Evolutionary conservation across 2,329 filamentous ascomycete species (phyloP).

Genomic region (Colletotrichum limetticola): DNA sequence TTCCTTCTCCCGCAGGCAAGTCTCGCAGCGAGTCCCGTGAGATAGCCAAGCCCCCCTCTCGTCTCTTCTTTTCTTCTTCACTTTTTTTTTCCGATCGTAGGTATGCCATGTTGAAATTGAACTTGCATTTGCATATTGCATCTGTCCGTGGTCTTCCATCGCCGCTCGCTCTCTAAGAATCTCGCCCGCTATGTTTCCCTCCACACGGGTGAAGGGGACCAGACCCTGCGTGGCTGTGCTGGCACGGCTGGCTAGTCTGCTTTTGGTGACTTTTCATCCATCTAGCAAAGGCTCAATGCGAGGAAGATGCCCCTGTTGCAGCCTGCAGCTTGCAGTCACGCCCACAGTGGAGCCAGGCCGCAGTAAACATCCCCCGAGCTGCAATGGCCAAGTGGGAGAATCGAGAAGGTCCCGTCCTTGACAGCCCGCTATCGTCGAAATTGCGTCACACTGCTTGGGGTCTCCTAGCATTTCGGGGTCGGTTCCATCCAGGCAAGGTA

Average conservation of each 20-base stretch:
- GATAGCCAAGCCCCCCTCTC: conserved; percentile 7
- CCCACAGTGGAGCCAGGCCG: conserved; percentile 10
- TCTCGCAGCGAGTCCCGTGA: conserved; percentile 28
- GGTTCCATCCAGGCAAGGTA: not conserved
- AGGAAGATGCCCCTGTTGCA: conserved; percentile 16
- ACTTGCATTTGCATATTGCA: conserved; percentile 21
- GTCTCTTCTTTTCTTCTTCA: conserved; percentile 12
- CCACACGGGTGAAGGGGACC: conserved; percentile 34
- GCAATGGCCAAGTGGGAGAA: not conserved
- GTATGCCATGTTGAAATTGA: conserved; percentile 5
- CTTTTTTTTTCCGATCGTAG: not conserved
- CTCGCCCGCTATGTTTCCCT: conserved; percentile 6
- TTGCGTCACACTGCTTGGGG: conserved; percentile 33
- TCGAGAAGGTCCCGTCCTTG: conserved; percentile 17
- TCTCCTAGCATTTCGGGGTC: not conserved
- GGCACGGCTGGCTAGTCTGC: conserved; percentile 10
- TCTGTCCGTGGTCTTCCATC: not conserved
- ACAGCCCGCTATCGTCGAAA: conserved; percentile 13
- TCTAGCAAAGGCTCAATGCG: not conserved
- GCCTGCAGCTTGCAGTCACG: conserved; percentile 8
- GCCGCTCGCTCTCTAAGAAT: not conserved
- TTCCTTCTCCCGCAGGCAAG: conserved; percentile 9
- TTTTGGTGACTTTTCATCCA: not conserved
- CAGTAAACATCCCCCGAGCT: conserved; percentile 21
- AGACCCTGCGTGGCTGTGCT: conserved; percentile 35